phyloP scores from a whole-genome alignment of 1,284 basidiomycete genomes.

The Sporisorium exsertum region DNA sequence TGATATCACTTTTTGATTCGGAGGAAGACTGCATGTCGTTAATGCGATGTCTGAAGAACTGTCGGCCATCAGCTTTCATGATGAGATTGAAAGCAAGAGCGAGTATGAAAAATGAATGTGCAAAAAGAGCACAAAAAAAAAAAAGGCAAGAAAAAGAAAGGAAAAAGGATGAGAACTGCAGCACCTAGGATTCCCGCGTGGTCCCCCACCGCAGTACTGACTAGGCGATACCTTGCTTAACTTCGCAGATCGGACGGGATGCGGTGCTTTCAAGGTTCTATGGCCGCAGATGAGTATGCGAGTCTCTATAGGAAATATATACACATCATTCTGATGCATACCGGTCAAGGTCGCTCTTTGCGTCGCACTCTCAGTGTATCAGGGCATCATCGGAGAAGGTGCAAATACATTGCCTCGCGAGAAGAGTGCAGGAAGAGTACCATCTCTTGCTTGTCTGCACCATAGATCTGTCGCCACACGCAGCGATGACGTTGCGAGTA shows the following conservation, averaged over 20 bases:
- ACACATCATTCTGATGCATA: no score
- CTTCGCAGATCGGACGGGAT: conserved; percentile 84
- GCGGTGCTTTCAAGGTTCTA: conserved; percentile 83
- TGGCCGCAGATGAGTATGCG: conserved; percentile 75
- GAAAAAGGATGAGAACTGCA: conserved; percentile 74
- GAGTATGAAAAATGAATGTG: not conserved
- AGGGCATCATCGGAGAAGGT: no score
- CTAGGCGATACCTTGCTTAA: conserved; percentile 82
- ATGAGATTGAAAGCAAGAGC: not conserved
- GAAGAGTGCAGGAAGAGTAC: no score
- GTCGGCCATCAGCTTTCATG: no score
- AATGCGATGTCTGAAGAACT: no score
- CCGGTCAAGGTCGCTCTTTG: no score
- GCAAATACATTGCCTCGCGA: no score
- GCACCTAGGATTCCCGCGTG: conserved; percentile 84
- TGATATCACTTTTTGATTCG: not conserved
- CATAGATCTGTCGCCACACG: no score
- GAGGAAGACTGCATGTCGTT: not conserved
- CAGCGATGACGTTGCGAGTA: not conserved
- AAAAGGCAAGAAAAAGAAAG: not conserved
- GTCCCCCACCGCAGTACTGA: conserved; percentile 87
- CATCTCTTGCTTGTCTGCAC: no score
- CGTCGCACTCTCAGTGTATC: no score
- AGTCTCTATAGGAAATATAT: not conserved
- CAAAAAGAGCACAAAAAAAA: conserved; percentile 14